phyloP scores from a whole-genome alignment of 306 rosid genomes.

The Ziziphus jujuba region DNA sequence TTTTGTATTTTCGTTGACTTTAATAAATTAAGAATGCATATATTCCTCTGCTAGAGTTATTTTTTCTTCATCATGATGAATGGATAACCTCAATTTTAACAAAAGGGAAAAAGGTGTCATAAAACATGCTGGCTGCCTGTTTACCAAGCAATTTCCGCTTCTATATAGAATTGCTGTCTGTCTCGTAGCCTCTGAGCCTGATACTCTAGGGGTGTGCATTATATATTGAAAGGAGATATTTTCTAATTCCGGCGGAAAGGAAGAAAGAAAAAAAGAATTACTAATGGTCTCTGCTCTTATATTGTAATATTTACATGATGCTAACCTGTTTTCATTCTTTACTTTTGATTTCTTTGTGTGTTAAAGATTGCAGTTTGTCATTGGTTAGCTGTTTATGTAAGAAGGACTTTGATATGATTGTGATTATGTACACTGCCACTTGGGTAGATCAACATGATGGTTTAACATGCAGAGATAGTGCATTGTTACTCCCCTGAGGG shows the following conservation, averaged over 20 bases:
- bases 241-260: too few relatives aligned
- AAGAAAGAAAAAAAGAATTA: too few relatives aligned
- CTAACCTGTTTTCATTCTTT: neutral
- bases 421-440: neutral
- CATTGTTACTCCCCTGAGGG: neutral
- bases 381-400: neutral
- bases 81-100: neutral
- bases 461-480: neutral
- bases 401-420: neutral
- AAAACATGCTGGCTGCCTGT: neutral
- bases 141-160: neutral
- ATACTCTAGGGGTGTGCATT: neutral
- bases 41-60: neutral
- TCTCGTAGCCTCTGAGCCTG: neutral
- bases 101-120: neutral
- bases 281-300: too few relatives aligned
- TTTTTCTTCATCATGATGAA: neutral
- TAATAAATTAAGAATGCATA: conserved; percentile 5
- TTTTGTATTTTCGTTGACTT: neutral
- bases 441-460: neutral
- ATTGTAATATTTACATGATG: too few relatives aligned
- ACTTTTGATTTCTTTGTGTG: neutral
- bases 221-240: neutral
- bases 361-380: neutral
- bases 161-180: neutral